These are phyloP conservation scores for Grigorovia transvaalensis DNA, from an alignment of 805 yeast species.

Conservation along the genomic window DNA sequence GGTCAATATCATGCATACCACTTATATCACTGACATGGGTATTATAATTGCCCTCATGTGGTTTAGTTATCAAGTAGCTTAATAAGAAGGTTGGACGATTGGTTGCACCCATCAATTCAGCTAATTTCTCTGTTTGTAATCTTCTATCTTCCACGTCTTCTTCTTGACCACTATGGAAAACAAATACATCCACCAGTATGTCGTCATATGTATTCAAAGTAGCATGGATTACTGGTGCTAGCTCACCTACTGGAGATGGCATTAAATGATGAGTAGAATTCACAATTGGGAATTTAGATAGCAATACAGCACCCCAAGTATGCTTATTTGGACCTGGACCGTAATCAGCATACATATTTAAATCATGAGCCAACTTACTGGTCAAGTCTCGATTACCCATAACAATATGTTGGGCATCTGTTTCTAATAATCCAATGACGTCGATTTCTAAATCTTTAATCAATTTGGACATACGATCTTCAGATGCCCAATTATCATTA, in stretches of 20 bases:
- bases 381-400: slow-evolving; percentile 95
- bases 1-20: slow-evolving; percentile 90
- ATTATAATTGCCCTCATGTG: slow-evolving; percentile 81
- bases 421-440: slow-evolving; percentile 81
- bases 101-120: slow-evolving; percentile 72
- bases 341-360: slow-evolving; percentile 89
- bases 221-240: slow-evolving; percentile 97
- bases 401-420: slow-evolving; percentile 86
- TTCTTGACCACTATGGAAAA: slow-evolving; percentile 97
- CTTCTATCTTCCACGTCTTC: slow-evolving; percentile 93
- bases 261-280: slow-evolving; percentile 82
- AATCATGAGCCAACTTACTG: slow-evolving; percentile 80
- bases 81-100: slow-evolving; percentile 75
- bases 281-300: slow-evolving; percentile 89
- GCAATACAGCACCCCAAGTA: slow-evolving; percentile 93
- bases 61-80: slow-evolving; percentile 84
- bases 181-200: slow-evolving; percentile 71
- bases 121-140: slow-evolving; percentile 67
- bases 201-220: slow-evolving; percentile 86
- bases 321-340: slow-evolving; percentile 98
- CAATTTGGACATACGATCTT: slow-evolving; percentile 76
- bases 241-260: slow-evolving; percentile 96
- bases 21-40: slow-evolving; percentile 76
- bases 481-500: slow-evolving; percentile 97
- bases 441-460: slow-evolving; percentile 82